Base-by-base conservation (phyloP, 129 eudicot species). In the Saussurea involucrata region DNA sequence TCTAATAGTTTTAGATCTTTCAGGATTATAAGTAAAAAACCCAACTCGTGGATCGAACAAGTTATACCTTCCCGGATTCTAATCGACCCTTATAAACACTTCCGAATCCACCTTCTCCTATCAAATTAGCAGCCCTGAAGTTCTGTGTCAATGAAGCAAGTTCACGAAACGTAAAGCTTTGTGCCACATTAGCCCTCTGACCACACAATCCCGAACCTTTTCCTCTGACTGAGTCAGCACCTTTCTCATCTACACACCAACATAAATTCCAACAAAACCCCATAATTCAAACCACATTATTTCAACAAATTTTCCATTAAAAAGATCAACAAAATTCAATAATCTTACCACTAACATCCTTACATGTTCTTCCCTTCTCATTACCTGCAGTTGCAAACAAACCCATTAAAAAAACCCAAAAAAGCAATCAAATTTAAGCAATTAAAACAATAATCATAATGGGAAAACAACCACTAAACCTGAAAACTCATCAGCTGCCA, bases 41-140 rank as follows among this genome's bases (percentile, higher is more conserved):
- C 1, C 9, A 49, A 24, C 24, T 20, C 12, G 17, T 25, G 0
- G 20, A 58, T 36, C 5, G n/a, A 34, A 61, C 37, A 63, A 69
- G 55, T 10, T 10, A 82, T 73, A 84, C 98, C 93, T 81, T 80
- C 20, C 93, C 96, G 0, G 91, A 85, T 8, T 86, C 97, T 17
- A 94, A 79, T 0, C 93, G 91, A 17, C 98, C 98, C 83, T 84
- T 94, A 81, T 82, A 94, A 83, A 94, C 97, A 49, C 92, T 80
- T 70, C 98, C 98, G 71, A 94, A 94, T 34, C 98, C 98, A 7
- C 98, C 98, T 77, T 89, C 89, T 5, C 98, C 98, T 17, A 94
- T 85, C 80, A 94, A 83, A 87, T 94, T 89, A 34, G 92, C 84
- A 36, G 65, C 96, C 76, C 90, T 83, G 32, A 94, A 94, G 70